phyloP scores from a whole-genome alignment of 2,329 filamentous ascomycete genomes.

The Parastagonospora avenae region DNA sequence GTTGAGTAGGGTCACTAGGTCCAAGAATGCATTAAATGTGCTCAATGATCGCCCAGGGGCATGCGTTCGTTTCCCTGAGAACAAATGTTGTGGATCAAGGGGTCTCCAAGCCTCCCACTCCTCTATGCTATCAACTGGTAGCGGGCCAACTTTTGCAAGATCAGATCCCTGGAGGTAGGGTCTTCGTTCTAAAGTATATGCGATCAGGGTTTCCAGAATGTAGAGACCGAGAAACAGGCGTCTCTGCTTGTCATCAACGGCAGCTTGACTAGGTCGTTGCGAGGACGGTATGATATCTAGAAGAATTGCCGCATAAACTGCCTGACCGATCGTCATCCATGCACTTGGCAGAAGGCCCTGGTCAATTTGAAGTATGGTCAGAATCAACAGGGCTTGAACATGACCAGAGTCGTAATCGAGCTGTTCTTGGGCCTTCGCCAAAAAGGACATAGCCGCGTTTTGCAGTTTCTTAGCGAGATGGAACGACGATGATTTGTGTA shows the following conservation, averaged over 20 bases:
- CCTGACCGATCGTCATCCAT: neutral
- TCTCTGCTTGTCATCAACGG: neutral
- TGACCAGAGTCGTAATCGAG: neutral
- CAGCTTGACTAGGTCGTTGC: neutral
- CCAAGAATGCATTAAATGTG: neutral
- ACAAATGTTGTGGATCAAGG: neutral
- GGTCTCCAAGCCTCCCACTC: neutral
- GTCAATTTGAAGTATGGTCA: neutral
- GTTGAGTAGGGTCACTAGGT: neutral
- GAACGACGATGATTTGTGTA: neutral
- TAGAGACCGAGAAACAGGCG: neutral
- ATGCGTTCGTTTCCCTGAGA: neutral
- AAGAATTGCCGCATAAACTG: neutral
- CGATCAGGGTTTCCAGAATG: neutral
- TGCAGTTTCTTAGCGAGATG: neutral
- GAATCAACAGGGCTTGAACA: neutral
- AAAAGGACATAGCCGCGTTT: neutral
- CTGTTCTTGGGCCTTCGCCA: neutral
- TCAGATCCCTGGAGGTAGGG: neutral
- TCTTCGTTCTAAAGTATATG: neutral
- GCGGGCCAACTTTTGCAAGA: neutral
- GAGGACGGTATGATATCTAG: neutral
- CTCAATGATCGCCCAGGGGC: neutral
- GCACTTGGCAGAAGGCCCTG: neutral
- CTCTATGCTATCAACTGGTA: neutral